These are phyloP conservation scores for Effrenium voratum DNA, from an alignment of 73 alveolate genomes.

Conservation along the genomic window DNA sequence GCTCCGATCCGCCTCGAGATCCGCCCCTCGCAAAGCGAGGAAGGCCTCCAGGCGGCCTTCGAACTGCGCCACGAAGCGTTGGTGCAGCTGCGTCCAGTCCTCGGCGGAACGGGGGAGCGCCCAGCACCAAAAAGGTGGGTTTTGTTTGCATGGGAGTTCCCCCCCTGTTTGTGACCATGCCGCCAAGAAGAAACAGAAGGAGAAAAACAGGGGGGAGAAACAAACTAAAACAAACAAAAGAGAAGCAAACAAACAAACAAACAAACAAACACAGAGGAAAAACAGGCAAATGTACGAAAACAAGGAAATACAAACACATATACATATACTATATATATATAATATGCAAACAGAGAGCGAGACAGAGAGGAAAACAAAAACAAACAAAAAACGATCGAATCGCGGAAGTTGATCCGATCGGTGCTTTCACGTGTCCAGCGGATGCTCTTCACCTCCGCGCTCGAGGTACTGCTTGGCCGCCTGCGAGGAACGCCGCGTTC, in stretches of 20 bases:
- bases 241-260: too few species aligned
- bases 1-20: conserved; percentile 1
- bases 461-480: conserved; percentile 66
- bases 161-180: too few species aligned
- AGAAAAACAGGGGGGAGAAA: too few species aligned
- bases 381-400: neutral
- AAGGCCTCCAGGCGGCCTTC: conserved; percentile 80
- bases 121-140: too few species aligned
- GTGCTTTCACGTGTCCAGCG: conserved; percentile 15
- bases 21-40: conserved; percentile 21
- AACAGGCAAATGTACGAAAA: neutral
- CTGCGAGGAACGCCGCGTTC: too few species aligned
- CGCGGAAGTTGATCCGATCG: neutral
- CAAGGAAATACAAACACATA: too few species aligned
- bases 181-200: too few species aligned
- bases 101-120: neutral
- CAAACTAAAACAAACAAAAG: too few species aligned
- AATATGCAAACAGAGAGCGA: neutral
- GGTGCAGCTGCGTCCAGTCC: conserved; percentile 83
- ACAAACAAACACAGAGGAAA: too few species aligned
- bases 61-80: conserved; percentile 33
- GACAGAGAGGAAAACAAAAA: too few species aligned
- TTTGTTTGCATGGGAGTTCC: too few species aligned
- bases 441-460: conserved; percentile 82
- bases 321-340: too few species aligned